Base-by-base conservation (phyloP, 257 asterid genomes). In the Nicotiana undulata region DNA sequence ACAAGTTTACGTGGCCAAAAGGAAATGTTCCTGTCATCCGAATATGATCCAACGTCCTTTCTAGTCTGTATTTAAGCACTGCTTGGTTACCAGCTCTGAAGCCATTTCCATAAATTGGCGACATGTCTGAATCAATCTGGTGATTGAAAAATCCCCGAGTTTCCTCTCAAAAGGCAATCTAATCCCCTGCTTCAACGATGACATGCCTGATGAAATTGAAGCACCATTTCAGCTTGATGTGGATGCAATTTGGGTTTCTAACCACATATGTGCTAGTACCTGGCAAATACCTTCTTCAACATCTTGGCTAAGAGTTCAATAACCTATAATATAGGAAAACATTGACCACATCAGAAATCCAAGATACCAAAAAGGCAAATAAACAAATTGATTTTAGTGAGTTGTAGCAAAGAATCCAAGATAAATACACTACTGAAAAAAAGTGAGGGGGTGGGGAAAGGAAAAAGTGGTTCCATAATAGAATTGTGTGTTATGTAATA, bases 201-300 rank as follows among this genome's bases (percentile, higher is more conserved):
- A 51, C 12, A 83, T 65, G 63, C 88, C 31, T 52, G 90, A 81
- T 40, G 91, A 64, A 1, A 91, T 85, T n/a, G 98, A 87, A 8
- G 97, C 90, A 1, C 63, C 76, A 79, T 79, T 78, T 81, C 56
- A 40, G 63, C 86, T 83, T 5, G 97, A 84, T 77, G 84, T 75
- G 24, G 90, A 83, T 46, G 81, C 75, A n/a, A n/a, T n/a, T 86
- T 95, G 93, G 72, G 98, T 88, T 86, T 95, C 93, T 82, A 95
- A 81, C 99, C 99, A 95, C 96, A 93, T 89, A 53, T 90, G 91
- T 34, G 97, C 99, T 7, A 95, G 90, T 28, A 95, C 98, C 81
- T 95, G 99, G 80, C 99, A 95, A 52, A 95, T 95, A 17, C 99
- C 99, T 90, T 95, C 99, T 84, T 95, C 99, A 12, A 95, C 91